Percentiles rank a stretch among this genome's conserved stretches.
Conservation (phyloP, 2,329 filamentous ascomycete genomes). For the Coniochaeta ligniaria region DNA sequence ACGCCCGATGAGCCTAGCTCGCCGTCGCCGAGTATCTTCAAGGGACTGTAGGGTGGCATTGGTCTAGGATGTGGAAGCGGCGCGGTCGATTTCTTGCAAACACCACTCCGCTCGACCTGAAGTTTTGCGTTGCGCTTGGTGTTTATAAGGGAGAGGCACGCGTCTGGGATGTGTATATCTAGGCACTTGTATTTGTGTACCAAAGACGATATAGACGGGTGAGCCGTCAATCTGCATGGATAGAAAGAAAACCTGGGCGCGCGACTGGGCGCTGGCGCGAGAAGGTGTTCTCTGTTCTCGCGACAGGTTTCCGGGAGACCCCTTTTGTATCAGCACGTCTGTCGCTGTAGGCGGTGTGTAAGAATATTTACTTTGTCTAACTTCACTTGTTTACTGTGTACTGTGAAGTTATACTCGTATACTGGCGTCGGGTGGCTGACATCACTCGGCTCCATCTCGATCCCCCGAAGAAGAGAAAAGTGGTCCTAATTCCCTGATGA, state of each 20-base stretch:
- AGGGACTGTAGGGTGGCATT: conserved; percentile 8
- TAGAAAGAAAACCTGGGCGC: background rate
- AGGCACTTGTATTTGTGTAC: background rate
- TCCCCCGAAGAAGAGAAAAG: background rate
- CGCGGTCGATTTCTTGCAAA: background rate
- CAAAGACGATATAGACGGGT: background rate
- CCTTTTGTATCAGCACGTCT: background rate
- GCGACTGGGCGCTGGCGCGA: background rate
- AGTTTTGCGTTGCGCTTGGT: conserved; percentile 1
- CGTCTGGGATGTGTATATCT: conserved; percentile 1
- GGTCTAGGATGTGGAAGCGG: background rate
- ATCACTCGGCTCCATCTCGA: background rate
- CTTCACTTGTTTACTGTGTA: background rate
- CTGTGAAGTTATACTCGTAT: background rate
- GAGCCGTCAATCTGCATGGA: background rate
- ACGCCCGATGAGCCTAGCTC: conserved; percentile 14
- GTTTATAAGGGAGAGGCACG: background rate
- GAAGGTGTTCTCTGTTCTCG: background rate
- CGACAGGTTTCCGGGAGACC: background rate
- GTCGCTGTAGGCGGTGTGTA: background rate
- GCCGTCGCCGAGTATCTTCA: conserved; percentile 12
- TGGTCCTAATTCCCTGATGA: background rate
- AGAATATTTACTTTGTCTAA: background rate
- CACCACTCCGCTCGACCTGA: background rate
- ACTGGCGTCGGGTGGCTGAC: background rate